Conservation (phyloP, 306 rosid genomes). For the Rubus idaeus region DNA sequence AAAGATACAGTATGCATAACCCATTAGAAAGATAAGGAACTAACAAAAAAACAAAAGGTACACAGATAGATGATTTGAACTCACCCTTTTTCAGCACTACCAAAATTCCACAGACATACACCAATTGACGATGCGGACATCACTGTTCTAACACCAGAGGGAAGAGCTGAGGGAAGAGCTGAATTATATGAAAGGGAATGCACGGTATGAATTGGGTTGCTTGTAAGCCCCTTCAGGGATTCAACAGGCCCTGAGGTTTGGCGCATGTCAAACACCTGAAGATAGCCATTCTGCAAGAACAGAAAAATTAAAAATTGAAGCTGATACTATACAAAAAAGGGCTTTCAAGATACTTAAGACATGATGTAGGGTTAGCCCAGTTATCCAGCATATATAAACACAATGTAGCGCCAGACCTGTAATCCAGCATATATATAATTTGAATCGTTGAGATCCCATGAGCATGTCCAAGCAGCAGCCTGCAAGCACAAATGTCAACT, state of each 20-base stretch:
- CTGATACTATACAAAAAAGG: conserved; percentile 16
- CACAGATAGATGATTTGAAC: conserved; percentile 20
- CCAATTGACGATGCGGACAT: conserved; percentile 87
- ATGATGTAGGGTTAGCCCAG: conserved; percentile 46
- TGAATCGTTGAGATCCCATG: conserved; percentile 72
- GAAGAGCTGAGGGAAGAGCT: conserved; percentile 39
- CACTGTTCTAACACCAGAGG: conserved; percentile 46
- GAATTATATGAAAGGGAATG: conserved; percentile 57
- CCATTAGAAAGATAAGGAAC: not conserved
- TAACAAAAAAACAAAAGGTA: not conserved
- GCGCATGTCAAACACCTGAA: conserved; percentile 78
- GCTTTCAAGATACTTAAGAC: conserved; percentile 19
- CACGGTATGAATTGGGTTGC: conserved; percentile 78
- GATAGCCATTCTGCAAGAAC: conserved; percentile 72
- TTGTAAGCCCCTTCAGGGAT: conserved; percentile 52
- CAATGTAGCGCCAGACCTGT: conserved; percentile 52
- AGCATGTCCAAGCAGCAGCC: conserved; percentile 90
- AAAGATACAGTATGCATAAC: not conserved
- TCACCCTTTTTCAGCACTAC: conserved; percentile 64
- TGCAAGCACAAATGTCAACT: conserved; percentile 36
- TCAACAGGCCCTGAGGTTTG: conserved; percentile 73
- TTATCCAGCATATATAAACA: conserved; percentile 67
- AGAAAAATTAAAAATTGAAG: conserved; percentile 5
- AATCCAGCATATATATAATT: conserved; percentile 77
- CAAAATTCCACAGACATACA: conserved; percentile 70